Base-by-base conservation (phyloP, 805 yeast genomes). In the Priceomyces carsonii region DNA sequence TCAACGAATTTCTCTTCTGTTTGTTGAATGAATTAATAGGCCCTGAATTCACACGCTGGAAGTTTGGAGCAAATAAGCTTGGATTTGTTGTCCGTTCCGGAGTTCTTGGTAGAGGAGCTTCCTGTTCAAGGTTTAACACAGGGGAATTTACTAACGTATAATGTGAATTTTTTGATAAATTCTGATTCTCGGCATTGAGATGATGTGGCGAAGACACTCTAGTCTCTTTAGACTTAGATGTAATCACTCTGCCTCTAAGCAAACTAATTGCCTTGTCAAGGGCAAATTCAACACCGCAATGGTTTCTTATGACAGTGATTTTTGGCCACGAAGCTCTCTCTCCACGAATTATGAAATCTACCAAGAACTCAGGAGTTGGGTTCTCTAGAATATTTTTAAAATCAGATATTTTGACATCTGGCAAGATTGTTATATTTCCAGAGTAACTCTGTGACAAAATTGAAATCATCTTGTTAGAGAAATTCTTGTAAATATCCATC, bases 271-370 rank as follows among this genome's bases (percentile, higher is more conserved):
- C 84, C 39, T 73, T 75, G 57, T 91, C 98, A 26, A 91, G 65
- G 0, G 89, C 84, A 57, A 91, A 82, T 53, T 91, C 99, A 20
- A 89, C 78, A 0, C 93, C 81, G 59, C 96, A 89, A 53, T 88
- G 96, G 56, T 93, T 91, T 46, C 82, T 75, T 30, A 91, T 87
- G 28, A 90, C 72, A 2, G 95, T 78, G 4, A 93, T 59, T 51
- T 87, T 86, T 0, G 96, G 95, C 97, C 98, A 91, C 0, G 96
- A 82, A 0, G 96, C 91, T 38, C 86, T 67, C 1, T 95, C 93
- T 1, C 98, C 99, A 43, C 95, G 73, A 25, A 80, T 70, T 2
- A 83, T 75, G 39, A 85, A 77, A 38, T 82, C 83, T 29, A 80
- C 57, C 28, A 90, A 57, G 48, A 85, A 87, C 35, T 79, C 85